Base-by-base conservation (phyloP, 2,329 filamentous ascomycete species). In the Sphaceloma murrayae region DNA sequence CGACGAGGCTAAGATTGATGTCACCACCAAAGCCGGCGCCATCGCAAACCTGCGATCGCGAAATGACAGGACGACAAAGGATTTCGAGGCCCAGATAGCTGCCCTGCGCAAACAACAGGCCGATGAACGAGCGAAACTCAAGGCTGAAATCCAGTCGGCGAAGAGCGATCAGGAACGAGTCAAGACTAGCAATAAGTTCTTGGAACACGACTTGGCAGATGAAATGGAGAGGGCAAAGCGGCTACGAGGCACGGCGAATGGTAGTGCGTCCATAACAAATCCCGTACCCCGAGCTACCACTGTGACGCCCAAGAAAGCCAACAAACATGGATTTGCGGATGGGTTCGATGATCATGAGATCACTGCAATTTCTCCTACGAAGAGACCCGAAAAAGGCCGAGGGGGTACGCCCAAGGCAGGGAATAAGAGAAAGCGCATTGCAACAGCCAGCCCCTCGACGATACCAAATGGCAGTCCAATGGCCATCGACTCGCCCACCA, bases 41-140 rank as follows among this genome's bases (percentile, higher is more conserved):
- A 78, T 78, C 19, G 73, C 81, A 40, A 86, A 88, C 48, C 70
- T 88, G n/a, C 76, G 85, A 24, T 74, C 75, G 48, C 85, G 84
- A 48, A 71, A 77, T 30, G 74, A 80, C 39, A 80, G 77, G 53
- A 66, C 70, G 0, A 67, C 69, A 11, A 74, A 75, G 42, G 73
- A 78, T 34, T 75, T 81, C 54, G 77, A 84, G 39, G 70, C 72
- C 17, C 73, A 80, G 53, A 60, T 88, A 17, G 63, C 69, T 14
- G 69, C 72, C 4, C 64, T 85, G 46, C 77, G 76, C 53, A 78
- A 78, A 51, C 62, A 74, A 49, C 77, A 78, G 52, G 71, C 72
- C 1, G 81, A 86, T 40, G 74, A 81, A 50, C 46, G 78, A 7
- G 73, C 74, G 4, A 78, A 74, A 54, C 72, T 82, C 39, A 75